Evolutionary conservation across 257 asterid species (phyloP), one percentile per base, ranked within the genome.

Genomic region (Solanum acaule): DNA sequence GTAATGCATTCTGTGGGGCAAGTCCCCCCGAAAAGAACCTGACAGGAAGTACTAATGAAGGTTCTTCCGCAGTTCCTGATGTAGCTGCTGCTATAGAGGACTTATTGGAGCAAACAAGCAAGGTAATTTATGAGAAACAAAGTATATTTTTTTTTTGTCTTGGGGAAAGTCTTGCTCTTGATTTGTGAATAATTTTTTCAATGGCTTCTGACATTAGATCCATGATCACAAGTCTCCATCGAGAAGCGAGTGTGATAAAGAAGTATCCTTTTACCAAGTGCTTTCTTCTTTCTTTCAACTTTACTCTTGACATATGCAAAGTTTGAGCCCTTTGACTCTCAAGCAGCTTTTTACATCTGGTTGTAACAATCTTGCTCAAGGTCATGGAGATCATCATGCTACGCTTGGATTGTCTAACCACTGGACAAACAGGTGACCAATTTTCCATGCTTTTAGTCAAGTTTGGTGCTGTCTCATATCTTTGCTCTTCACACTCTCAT

Each of bases 11-110:
- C 59, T 52, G 84, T 77, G 87, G 86, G 89, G 87, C 71, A 77
- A 84, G 84, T 87, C 90, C 91, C 77, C 73, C 85, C 65, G 94
- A 91, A 72, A 87, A 89, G 68, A 90, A 86, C 87, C 88, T 38
- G 87, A 85, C 88, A 68, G 94, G 90, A 91, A 90, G 72, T 88
- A 89, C 85, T 84, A 88, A 75, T 89, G 96, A 89, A 77, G 88
- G 75, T 87, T 84, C 93, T 91, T 84, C 92, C 15, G 83, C 88
- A 77, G 94, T 94, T 93, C 97, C 98, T 88, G 99, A 96, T 91
- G 98, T 95, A 84, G 98, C 98, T 87, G 95, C 97, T 56, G 98
- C 94, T 42, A 95, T 97, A 89, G 99, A 95, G 90, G 98, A 96
- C 93, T 91, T 96, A 89, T 89, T 97, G 89, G 98, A 94, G 93